Percentiles rank a stretch among this genome's conserved stretches.
Conservation (phyloP, 805 yeast genomes). For the Sungouiozyma ichnusensis region DNA sequence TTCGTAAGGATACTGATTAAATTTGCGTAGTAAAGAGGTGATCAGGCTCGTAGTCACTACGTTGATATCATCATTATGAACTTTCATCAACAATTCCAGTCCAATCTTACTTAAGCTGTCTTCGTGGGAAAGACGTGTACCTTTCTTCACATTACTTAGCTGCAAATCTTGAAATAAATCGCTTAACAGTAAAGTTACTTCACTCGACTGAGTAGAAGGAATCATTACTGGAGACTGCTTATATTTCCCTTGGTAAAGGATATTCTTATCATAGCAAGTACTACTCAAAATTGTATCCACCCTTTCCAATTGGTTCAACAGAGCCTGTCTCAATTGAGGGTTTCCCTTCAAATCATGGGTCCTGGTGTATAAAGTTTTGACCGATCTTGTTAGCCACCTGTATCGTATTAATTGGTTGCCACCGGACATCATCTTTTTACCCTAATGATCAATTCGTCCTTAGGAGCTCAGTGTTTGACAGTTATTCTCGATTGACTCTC, state of each 20-base stretch:
- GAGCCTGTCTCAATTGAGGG: not conserved
- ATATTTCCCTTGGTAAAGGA: slow-evolving; percentile 19
- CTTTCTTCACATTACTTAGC: slow-evolving; percentile 9
- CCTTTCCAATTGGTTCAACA: slow-evolving; percentile 5
- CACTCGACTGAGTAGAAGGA: slow-evolving; percentile 13
- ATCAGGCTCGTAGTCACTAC: slow-evolving; percentile 16
- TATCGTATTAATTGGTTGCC: not conserved
- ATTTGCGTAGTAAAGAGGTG: slow-evolving; percentile 9
- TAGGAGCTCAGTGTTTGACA: no score
- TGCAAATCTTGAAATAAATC: slow-evolving; percentile 16
- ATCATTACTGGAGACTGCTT: slow-evolving; percentile 16
- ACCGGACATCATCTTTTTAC: not conserved
- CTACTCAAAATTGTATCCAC: slow-evolving; percentile 16
- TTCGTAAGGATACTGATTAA: slow-evolving; percentile 10
- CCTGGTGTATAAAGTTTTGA: slow-evolving; percentile 1
- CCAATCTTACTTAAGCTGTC: slow-evolving; percentile 19
- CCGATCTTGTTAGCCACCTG: not conserved
- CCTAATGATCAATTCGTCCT: no score
- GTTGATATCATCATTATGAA: slow-evolving; percentile 12
- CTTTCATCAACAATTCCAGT: slow-evolving; percentile 18
- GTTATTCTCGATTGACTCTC: no score
- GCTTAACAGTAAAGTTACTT: slow-evolving; percentile 12
- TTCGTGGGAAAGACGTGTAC: slow-evolving; percentile 1
- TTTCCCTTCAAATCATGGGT: not conserved
- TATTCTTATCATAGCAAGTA: slow-evolving; percentile 14